Base-by-base conservation (phyloP, 768 basidiomycete genomes). In the Hericium rajendrae region DNA sequence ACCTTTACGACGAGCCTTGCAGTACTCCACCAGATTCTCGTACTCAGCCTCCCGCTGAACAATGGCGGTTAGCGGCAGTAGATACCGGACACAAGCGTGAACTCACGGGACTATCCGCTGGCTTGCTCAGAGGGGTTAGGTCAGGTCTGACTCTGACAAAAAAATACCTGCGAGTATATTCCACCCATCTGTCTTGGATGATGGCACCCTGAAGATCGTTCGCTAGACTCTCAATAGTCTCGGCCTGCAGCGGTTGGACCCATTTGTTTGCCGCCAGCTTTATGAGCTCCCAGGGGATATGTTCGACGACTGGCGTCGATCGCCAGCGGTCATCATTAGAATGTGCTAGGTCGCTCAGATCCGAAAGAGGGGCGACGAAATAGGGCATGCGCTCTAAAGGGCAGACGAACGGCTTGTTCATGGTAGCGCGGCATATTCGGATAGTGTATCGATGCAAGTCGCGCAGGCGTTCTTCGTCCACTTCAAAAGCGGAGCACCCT, bases 101-200 rank as follows among this genome's bases (percentile, higher is more conserved):
- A 77, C 85, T 62, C 69, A 89, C 87, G 37, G 75, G 71, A 57
- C 82, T 82, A 65, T 85, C 85, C 22, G 68, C 71, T 9, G 85
- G 84, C 64, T 83, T 84, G 69, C 85, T 87, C 58, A 86, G 67
- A 28, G 91, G 91, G 15, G 78, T 84, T 63, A 94, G 66, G 67
- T 93, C 91, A 20, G 64, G 71, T 53, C 89, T 74, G 37, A 91
- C 68, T 46, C 67, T 70, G 26, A 80, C 66, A 18, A 78, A 78
- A 63, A 76, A 78, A 66, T 85, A 91, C 48, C 88, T 77, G 58
- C 84, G 74, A 2, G 88, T 89, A 64, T 85, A 88, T 65, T 88
- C 88, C n/a, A 81, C 79, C 71, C 75, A 76, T 57, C 88, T 76
- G 63, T 92, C 90, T 68, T 90, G 87, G 38, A 94, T 72, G 20